A percentile compares a stretch with the other conserved stretches of the same genome.
Conservation (phyloP, 2,329 filamentous ascomycete genomes). For the Cryphonectria carpinicola region DNA sequence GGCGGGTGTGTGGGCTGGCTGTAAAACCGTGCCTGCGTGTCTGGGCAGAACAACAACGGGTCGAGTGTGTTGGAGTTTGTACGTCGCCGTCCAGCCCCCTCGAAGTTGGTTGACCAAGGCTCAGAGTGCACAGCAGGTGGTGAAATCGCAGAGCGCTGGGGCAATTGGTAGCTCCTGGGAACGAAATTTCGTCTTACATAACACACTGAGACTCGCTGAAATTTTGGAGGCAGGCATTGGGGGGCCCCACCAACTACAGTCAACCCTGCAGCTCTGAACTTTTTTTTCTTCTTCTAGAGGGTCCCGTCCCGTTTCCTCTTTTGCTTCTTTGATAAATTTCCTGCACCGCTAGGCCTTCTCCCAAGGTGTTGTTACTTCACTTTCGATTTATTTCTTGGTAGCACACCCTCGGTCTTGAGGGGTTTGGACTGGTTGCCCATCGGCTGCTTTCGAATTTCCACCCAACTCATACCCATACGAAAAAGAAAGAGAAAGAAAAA, state of each 20-base stretch:
- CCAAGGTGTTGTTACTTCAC: conserved; percentile 34
- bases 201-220: conserved; percentile 2
- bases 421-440: not conserved
- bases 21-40: not conserved
- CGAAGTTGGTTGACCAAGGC: not conserved
- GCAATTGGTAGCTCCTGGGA: conserved; percentile 10
- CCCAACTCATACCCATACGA: not conserved
- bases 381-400: not conserved
- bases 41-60: not conserved
- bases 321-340: conserved; percentile 24
- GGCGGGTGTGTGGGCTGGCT: not conserved
- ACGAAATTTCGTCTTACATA: conserved; percentile 19
- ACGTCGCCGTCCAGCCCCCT: conserved; percentile 17
- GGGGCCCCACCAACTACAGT: conserved; percentile 19
- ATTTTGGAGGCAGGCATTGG: conserved; percentile 10
- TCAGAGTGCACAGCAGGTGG: not conserved
- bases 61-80: not conserved
- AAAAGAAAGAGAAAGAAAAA: too few relatives aligned
- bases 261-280: conserved; percentile 25
- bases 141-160: conserved; percentile 10
- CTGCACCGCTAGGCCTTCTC: conserved; percentile 32
- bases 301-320: conserved; percentile 8
- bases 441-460: not conserved
- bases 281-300: conserved; percentile 20
- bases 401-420: not conserved